A percentile compares a stretch with the other conserved stretches of the same genome.
phyloP scores from a whole-genome alignment of 257 asterid species.

The Vinca minor region DNA sequence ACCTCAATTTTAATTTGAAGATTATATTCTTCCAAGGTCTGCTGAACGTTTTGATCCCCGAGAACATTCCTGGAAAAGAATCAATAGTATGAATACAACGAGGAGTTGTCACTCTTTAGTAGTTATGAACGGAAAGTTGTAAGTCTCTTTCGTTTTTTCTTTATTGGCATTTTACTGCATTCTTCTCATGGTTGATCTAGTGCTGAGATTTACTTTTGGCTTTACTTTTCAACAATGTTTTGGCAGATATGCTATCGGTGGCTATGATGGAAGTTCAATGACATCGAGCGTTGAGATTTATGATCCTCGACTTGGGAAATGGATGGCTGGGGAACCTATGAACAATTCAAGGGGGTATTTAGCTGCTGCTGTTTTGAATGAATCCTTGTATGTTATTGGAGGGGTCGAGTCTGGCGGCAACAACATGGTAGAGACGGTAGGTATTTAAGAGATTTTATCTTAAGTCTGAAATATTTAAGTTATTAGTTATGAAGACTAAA shows the following conservation, averaged over 20 bases:
- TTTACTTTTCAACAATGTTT: background rate
- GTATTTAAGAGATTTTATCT: slow-evolving; percentile 1
- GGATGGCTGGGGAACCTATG: slow-evolving; percentile 60
- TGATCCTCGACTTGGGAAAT: slow-evolving; percentile 58
- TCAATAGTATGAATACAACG: slow-evolving; percentile 44
- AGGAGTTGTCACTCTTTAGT: slow-evolving; percentile 71
- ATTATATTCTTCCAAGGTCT: slow-evolving; percentile 29
- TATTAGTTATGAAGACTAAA: too few species aligned
- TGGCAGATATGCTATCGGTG: slow-evolving; percentile 70
- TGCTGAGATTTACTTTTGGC: too few species aligned
- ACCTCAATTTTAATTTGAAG: background rate
- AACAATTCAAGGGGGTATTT: slow-evolving; percentile 50
- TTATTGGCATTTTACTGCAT: too few species aligned
- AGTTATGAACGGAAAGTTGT: slow-evolving; percentile 62
- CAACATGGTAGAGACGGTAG: slow-evolving; percentile 42
- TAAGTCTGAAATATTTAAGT: too few species aligned
- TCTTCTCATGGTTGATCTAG: too few species aligned
- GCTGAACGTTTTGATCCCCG: slow-evolving; percentile 89
- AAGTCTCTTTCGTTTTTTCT: slow-evolving; percentile 17
- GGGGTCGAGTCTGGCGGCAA: slow-evolving; percentile 38
- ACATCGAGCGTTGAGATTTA: slow-evolving; percentile 53
- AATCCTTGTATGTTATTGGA: slow-evolving; percentile 58
- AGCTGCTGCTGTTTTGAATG: slow-evolving; percentile 48
- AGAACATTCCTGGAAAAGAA: slow-evolving; percentile 68
- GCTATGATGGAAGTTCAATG: slow-evolving; percentile 53